Evolutionary conservation across 2,329 filamentous ascomycete genomes (phyloP), one percentile per base, ranked within the genome.

Genomic region (Pyricularia grisea): DNA sequence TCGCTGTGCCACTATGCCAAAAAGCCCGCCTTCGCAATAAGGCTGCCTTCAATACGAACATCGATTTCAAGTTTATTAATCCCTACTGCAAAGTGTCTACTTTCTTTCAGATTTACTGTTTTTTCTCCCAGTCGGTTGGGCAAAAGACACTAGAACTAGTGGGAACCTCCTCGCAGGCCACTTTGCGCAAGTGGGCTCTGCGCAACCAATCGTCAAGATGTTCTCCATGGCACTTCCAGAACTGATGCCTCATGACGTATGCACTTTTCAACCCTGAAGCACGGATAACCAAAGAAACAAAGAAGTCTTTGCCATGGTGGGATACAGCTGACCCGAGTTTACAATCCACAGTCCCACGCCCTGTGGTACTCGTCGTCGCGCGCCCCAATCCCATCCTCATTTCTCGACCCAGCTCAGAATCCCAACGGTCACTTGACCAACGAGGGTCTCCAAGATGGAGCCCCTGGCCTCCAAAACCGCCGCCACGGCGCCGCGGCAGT

Each of bases 281-380:
- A 70, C 68, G 69, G 31, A 10, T 33, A 25, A 2, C 12, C 25
- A 60, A 61, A 10, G 6, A 27, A 20, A 36, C 17, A 60, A 61
- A 27, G 9, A 12, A 27, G 14, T 23, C 28, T n/a, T 17, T n/a
- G 33, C 65, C 36, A 67, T 64, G 33, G 31, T 68, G 30, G 33
- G 31, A 60, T 23, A 55, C 33, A 55, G 42, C 42, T 55, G 42
- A 55, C 42, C 42, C 6, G 30, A 42, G 9, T 20, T 61, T 69
- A 63, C 6, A 36, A 55, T 71, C 66, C 67, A 74, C 73, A 92
- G 90, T 89, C 89, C 50, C 88, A 92, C 77, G 85, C 87, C 68
- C 84, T 92, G 70, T 93, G 90, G 90, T 92, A 92, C 77, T 87
- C 86, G 42, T 88, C 89, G 14, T 85, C 88, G 6, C 85, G 87